phyloP scores from a whole-genome alignment of 306 rosid species.

The Hippophae tibetana region DNA sequence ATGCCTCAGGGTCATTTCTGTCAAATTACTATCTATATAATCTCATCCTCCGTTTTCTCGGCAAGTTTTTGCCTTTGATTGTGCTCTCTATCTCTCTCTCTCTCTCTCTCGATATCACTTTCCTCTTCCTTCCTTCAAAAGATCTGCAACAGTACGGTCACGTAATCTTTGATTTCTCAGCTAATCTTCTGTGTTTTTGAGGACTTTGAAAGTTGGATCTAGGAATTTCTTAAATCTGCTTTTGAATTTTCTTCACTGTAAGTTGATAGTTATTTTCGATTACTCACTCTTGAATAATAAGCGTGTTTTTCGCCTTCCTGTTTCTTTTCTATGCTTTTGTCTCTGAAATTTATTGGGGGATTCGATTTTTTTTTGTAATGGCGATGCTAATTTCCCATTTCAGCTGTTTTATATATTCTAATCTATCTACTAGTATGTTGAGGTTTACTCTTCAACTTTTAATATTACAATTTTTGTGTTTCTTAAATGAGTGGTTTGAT shows the following conservation, averaged over 20 bases:
- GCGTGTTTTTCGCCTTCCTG: neutral
- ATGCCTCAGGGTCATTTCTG: constrained; percentile 39
- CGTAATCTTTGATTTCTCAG: constrained; percentile 13
- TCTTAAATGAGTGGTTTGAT: neutral
- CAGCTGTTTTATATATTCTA: neutral
- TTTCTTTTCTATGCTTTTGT: neutral
- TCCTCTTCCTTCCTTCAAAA: constrained; percentile 7
- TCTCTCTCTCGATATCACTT: constrained; percentile 34
- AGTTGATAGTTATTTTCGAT: neutral
- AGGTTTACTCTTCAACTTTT: neutral
- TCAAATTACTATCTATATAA: constrained; percentile 54
- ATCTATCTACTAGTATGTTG: neutral
- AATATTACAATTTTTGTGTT: neutral
- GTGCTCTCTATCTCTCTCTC: constrained; percentile 18
- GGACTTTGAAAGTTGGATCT: neutral
- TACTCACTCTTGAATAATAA: neutral
- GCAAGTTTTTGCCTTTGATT: constrained; percentile 45
- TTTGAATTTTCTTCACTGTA: neutral
- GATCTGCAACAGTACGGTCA: neutral
- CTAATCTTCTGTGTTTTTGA: neutral
- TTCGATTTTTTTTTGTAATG: no score
- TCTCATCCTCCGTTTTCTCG: constrained; percentile 34
- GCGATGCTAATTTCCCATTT: neutral
- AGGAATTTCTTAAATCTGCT: neutral
- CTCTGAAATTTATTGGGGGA: no score